Base-by-base conservation (phyloP, 306 rosid genomes). In the Lathyrus oleraceus region DNA sequence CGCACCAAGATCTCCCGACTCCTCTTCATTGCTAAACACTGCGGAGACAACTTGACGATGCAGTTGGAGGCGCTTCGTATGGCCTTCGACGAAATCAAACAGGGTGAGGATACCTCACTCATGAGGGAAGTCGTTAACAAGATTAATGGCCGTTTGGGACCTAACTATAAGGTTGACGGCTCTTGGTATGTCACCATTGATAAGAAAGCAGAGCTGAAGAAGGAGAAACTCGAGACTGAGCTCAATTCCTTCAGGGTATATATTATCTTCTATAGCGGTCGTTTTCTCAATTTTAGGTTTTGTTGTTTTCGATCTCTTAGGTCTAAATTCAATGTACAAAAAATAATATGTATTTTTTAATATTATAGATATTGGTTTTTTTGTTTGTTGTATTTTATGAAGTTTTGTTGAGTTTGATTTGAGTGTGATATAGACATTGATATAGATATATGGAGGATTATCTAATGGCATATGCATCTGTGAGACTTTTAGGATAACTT, bases 51-150 rank as follows among this genome's bases (percentile, higher is more conserved):
- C 83, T 66, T 74, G 1, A 19, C 91, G 45, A 75, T 87, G 96
- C 88, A 86, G 77, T 76, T 89, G 17, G 99, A 95, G 49, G 96
- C 97, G 35, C 96, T 95, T 62, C 92, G 99, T 39, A 86, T 95
- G 95, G 99, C 95, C 2, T 89, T 86, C 80, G 97, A 95, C 10
- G 99, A 89, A 83, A 87, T 95, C 51, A 91, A 91, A 87, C 91
- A 91, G 82, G 97, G 97, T 0, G 97, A 91, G 85, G 86, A 95
- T 36, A 86, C 99, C 35, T 86, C 84, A 65, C 60, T 87, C 23
- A 82, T 87, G 47, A 82, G 97, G 44, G 99, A 95, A 28, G 91
- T 91, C 0, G 91, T 77, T 72, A 88, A 75, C 76, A 91, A 81
- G 78, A 95, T 91, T 61, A 81, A 74, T 27, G 91, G 97, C 1